Evolutionary conservation across 768 basidiomycete genomes (phyloP), one percentile per base, ranked within the genome.

Genomic region (Mycena amicta): DNA sequence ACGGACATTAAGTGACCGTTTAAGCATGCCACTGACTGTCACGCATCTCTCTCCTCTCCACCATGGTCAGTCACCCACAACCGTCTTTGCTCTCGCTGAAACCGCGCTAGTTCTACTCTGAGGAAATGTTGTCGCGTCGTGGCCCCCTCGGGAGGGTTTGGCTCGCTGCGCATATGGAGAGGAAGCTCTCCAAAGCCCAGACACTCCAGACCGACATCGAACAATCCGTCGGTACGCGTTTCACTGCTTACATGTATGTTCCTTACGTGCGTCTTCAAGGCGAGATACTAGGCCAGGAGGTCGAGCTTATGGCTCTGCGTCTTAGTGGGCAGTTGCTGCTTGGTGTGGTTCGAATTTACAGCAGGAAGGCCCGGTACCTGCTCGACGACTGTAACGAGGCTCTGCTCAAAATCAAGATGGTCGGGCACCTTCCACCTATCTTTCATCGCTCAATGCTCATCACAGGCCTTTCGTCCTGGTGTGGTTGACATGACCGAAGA

Each of bases 161-260:
- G 97, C 89, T 99, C 53, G 95, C 96, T 40, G 96, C 97, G 1
- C 96, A 98, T 81, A 95, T 96, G 88, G 95, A 98, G 75, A 87
- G 93, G 68, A 98, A 98, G 78, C 87, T 99, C 68, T 94, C 92
- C 66, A 99, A 98, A 75, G 87, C 89, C 26, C 93, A 96, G 72
- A 94, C 96, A 1, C 77, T 97, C 2, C 92, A 95, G 69, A 95
- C 95, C 0, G 93, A 97, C 73, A 97, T 99, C 53, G 93, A 90
- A 64, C 87, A 98, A 71, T 91, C 92, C 54, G 93, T 96, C 65
- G 92, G 93, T 89, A 64, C 64, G 89, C 78, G 39, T 47, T 54
- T 39, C 18, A 4, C 28, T 11, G 5, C 8, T 18, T 26, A 22
- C 26, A 30, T 45, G 13, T n/a, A 33, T 15, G 6, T 20, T 30